Percentiles rank a stretch among this genome's conserved stretches.
Conservation (phyloP, 495 filamentous ascomycete genomes). For the Penicillium nucicola region DNA sequence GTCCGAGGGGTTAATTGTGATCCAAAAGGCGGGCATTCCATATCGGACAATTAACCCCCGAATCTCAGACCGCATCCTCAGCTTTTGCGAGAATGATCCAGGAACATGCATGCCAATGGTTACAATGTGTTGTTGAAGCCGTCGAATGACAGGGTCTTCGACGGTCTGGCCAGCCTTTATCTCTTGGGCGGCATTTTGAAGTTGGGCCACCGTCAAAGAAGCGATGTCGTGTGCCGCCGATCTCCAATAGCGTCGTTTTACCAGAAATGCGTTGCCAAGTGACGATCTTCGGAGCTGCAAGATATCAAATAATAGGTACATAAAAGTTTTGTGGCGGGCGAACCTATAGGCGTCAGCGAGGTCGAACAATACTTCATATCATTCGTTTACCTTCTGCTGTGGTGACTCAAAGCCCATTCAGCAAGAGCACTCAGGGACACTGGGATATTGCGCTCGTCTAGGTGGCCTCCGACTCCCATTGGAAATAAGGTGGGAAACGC, state of each 20-base stretch:
- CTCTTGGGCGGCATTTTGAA: background rate
- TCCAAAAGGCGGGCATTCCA: conserved; percentile 10
- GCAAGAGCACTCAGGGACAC: conserved; percentile 7
- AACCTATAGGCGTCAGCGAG: background rate
- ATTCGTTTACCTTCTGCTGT: conserved; percentile 12
- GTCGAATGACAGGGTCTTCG: background rate
- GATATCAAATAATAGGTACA: conserved; percentile 10
- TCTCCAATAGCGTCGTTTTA: no score
- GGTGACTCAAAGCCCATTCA: conserved; percentile 11
- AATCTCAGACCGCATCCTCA: conserved; percentile 1
- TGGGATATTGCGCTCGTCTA: conserved; percentile 5
- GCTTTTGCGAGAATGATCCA: background rate
- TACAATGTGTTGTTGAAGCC: background rate
- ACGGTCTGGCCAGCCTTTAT: background rate
- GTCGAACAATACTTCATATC: background rate
- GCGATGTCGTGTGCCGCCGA: no score
- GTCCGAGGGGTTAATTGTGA: conserved; percentile 13
- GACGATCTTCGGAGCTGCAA: conserved; percentile 9
- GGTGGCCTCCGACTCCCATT: conserved; percentile 15
- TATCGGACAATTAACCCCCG: conserved; percentile 5
- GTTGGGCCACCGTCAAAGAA: no score
- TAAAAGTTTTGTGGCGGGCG: conserved; percentile 9
- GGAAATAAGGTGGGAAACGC: conserved; percentile 19
- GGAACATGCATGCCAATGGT: conserved; percentile 1
- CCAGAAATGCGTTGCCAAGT: background rate